phyloP scores from a whole-genome alignment of 2,329 filamentous ascomycete genomes.

The Aureobasidium subglaciale region DNA sequence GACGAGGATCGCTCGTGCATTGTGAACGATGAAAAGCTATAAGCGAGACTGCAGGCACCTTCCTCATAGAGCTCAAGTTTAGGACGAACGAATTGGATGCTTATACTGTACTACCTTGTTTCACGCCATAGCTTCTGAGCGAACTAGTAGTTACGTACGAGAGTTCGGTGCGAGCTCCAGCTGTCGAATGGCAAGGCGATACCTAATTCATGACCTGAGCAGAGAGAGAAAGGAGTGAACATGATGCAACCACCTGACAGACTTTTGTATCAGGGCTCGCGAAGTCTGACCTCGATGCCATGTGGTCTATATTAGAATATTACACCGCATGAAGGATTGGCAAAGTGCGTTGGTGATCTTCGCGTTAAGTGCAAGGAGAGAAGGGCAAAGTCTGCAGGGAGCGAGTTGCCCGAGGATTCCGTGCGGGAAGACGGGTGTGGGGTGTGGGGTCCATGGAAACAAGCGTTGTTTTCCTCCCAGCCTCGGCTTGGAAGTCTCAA shows the following conservation, averaged over 20 bases:
- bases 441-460: neutral
- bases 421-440: constrained; percentile 5
- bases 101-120: neutral
- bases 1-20: neutral
- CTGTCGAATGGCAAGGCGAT: neutral
- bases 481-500: constrained; percentile 2
- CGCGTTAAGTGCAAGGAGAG: neutral
- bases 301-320: constrained; percentile 4
- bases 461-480: neutral
- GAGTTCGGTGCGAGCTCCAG: neutral
- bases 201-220: neutral
- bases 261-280: neutral
- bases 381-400: neutral
- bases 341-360: constrained; percentile 2
- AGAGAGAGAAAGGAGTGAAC: neutral
- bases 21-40: neutral
- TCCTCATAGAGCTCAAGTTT: neutral
- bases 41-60: neutral
- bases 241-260: constrained; percentile 4
- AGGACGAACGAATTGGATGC: neutral
- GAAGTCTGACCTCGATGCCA: neutral
- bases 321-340: constrained; percentile 6
- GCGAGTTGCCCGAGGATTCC: neutral
- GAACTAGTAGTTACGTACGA: neutral
- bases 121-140: neutral